Evolutionary conservation across 805 yeast genomes (phyloP), one percentile per base, ranked within the genome.

Genomic region (Sugiyamaella smithiae): DNA sequence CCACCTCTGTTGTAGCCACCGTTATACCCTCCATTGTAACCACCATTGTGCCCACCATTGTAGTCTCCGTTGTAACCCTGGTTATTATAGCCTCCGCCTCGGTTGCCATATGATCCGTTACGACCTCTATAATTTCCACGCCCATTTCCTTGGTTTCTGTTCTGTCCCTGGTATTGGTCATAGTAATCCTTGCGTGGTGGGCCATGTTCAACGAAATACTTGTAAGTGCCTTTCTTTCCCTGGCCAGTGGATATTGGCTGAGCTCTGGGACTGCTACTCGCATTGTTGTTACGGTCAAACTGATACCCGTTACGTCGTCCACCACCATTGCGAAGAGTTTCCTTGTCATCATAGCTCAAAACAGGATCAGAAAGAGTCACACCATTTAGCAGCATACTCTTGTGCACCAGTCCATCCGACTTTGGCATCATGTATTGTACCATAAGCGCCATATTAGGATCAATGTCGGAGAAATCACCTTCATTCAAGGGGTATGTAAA

Each of bases 381-480:
- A 0, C 97, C 97, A 40, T 82, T 85, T 54, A 91, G 66, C 19
- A 91, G 70, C 85, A 93, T 85, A 1, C 95, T 84, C 63, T 91
- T 93, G 20, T 35, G 38, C 4, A 35, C 22, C 5, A 35, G 16
- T 19, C 38, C 38, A 14, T 35, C 38, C 5, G 12, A 16, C 26
- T 88, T 84, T 2, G 48, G 56, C 11, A 67, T 72, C 32, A 69
- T 70, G 60, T 84, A 91, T 42, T 71, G 71, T 2, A 80, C 67
- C 24, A 71, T 69, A 31, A 78, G 57, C 40, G 74, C 66, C 20
- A 64, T 43, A 47, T 73, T 69, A 1, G 71, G 67, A 16, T 75
- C 69, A 12, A 80, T 59, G 35, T 70, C 75, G 0, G 76, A 76
- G 67, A 74, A 75, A 41, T 62, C 62, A 14, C 62, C 62, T 41